A percentile compares a stretch with the other conserved stretches of the same genome.
These are phyloP conservation scores for Raddia guianensis DNA, from an alignment of 176 grass and related monocot species.

Conservation along the genomic window DNA sequence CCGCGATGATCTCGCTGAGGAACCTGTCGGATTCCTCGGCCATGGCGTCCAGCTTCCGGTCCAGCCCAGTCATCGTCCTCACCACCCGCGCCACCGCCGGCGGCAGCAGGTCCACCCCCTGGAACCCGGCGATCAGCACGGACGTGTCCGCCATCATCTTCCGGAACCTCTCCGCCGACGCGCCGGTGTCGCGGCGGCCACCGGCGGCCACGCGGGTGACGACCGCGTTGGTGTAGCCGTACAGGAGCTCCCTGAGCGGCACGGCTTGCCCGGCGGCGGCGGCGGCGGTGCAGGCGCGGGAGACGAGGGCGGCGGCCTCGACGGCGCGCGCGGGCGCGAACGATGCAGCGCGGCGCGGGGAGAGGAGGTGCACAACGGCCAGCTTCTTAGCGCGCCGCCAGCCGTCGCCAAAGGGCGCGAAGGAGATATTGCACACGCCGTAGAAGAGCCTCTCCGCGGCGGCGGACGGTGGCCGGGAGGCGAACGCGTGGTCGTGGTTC, in stretches of 20 bases:
- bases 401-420: constrained; percentile 40
- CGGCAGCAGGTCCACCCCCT: constrained; percentile 48
- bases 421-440: constrained; percentile 38
- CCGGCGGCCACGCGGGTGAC: constrained; percentile 33
- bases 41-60: constrained; percentile 44
- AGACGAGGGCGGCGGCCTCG: constrained; percentile 25
- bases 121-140: constrained; percentile 37
- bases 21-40: constrained; percentile 37
- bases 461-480: constrained; percentile 38
- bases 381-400: constrained; percentile 56
- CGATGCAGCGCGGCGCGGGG: constrained; percentile 28
- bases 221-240: constrained; percentile 46
- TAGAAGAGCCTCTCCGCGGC: constrained; percentile 26
- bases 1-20: constrained; percentile 36
- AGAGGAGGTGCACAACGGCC: constrained; percentile 47
- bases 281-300: not conserved
- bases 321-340: constrained; percentile 29
- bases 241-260: constrained; percentile 46
- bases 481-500: constrained; percentile 50
- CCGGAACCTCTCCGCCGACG: constrained; percentile 21
- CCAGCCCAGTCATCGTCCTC: constrained; percentile 32
- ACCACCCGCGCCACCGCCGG: constrained; percentile 5
- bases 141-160: constrained; percentile 34
- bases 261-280: constrained; percentile 7
- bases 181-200: not conserved